Conservation (phyloP, 306 rosid species). For the Mimosa bimucronata region DNA sequence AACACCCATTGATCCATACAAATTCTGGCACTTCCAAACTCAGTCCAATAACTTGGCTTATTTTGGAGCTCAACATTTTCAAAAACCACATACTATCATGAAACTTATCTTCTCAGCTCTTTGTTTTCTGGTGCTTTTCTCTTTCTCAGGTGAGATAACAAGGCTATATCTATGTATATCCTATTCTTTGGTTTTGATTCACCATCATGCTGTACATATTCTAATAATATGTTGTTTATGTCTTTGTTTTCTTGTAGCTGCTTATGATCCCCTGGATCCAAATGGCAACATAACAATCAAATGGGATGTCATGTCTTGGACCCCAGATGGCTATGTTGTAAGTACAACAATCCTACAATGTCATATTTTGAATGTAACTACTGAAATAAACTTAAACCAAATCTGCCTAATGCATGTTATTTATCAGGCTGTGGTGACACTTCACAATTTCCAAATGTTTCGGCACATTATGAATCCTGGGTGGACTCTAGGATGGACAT, state of each 20-base stretch:
- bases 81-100: conserved; percentile 44
- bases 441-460: conserved; percentile 86
- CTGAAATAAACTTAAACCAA: background rate
- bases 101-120: conserved; percentile 54
- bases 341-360: conserved; percentile 31
- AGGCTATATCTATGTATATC: background rate
- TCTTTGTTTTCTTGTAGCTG: conserved; percentile 47
- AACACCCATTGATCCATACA: conserved; percentile 8
- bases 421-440: conserved; percentile 68
- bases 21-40: conserved; percentile 26
- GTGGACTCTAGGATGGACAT: conserved; percentile 92
- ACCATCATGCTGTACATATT: conserved; percentile 2
- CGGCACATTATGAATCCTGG: conserved; percentile 93
- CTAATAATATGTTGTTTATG: conserved; percentile 19
- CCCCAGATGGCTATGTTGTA: conserved; percentile 92
- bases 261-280: conserved; percentile 96
- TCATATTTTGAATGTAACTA: background rate
- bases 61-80: background rate
- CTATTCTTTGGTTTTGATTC: conserved; percentile 4
- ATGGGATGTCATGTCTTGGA: conserved; percentile 97
- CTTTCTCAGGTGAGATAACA: conserved; percentile 57
- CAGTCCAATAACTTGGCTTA: conserved; percentile 12
- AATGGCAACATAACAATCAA: conserved; percentile 84
- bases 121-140: conserved; percentile 50
- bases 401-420: background rate